phyloP scores from a whole-genome alignment of 2,329 filamentous ascomycete genomes.

The Cyphellophora europaea region DNA sequence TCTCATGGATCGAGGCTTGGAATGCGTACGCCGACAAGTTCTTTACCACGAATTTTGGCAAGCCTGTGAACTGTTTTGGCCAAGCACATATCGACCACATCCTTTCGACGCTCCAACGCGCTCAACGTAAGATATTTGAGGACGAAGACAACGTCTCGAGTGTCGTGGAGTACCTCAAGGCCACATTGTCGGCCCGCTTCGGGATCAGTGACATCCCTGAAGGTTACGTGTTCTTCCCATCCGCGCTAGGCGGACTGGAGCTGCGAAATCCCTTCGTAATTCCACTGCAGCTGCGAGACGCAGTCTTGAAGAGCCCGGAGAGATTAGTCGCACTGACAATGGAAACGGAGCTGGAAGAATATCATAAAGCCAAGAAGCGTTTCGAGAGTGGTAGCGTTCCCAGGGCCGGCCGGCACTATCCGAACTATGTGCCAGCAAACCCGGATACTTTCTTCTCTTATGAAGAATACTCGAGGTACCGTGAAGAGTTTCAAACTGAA shows the following conservation, averaged over 20 bases:
- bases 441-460: background rate
- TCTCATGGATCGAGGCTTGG: slow-evolving; percentile 52
- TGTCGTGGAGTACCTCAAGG: slow-evolving; percentile 49
- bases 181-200: slow-evolving; percentile 44
- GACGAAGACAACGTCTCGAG: slow-evolving; percentile 9
- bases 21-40: slow-evolving; percentile 50
- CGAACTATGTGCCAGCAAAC: background rate
- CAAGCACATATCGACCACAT: slow-evolving; percentile 47
- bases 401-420: background rate
- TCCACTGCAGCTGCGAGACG: slow-evolving; percentile 37
- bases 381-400: background rate
- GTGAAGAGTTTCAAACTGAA: slow-evolving; percentile 21
- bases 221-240: slow-evolving; percentile 44
- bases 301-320: slow-evolving; percentile 27
- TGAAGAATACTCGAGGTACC: slow-evolving; percentile 29
- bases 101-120: slow-evolving; percentile 41
- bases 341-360: slow-evolving; percentile 24
- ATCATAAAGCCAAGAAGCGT: background rate
- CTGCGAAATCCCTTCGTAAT: slow-evolving; percentile 42
- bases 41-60: slow-evolving; percentile 49
- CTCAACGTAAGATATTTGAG: slow-evolving; percentile 43
- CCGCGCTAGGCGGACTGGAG: slow-evolving; percentile 42
- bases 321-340: slow-evolving; percentile 19
- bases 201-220: slow-evolving; percentile 37
- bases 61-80: slow-evolving; percentile 46